Evolutionary conservation across 2,329 filamentous ascomycete genomes (phyloP), one percentile per base, ranked within the genome.

Genomic region (Fusarium guadeloupense): DNA sequence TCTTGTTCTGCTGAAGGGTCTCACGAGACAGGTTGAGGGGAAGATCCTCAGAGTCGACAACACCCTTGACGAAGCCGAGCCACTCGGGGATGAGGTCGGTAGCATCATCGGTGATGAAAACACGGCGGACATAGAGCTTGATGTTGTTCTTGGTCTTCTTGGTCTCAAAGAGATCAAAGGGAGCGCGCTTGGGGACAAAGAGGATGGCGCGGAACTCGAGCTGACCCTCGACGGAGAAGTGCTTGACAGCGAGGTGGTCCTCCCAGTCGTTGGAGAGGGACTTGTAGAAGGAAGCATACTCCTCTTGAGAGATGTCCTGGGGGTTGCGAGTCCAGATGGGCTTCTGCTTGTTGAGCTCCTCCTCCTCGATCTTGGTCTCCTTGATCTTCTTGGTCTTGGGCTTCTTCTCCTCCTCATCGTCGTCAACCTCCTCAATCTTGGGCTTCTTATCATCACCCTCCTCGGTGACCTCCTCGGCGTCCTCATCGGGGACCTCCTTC

Each of bases 81-180:
- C 95, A 99, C 86, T 99, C 95, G 60, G 95, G 95, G 69, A 99
- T 96, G 82, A 99, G 90, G 79, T 99, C 95, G 72, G 95, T 98
- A 73, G 95, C 95, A 80, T 99, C 95, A 72, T 99, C 95, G 61
- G 95, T 99, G 86, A 99, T 99, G 91, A 99, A 99, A 81, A 99
- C 95, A 79, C 95, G 95, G 80, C 95, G 94, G 76, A 99, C 95
- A 84, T 99, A 99, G 74, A 99, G 90, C 90, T 99, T 99, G 89
- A 99, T 98, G 91, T 99, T 99, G 91, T 98, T 99, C 93, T 99
- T 99, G 78, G 94, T 97, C 91, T 97, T 97, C 92, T 99, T 99
- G 78, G 94, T 97, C 91, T 99, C 95, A 80, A 99, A 99, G 64
- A 99, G 91, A 77, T 99, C 95, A 81, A 99, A 99, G 74, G 95